These are phyloP conservation scores for Xanthoceras sorbifolium DNA, from an alignment of 345 rosid species.

Conservation along the genomic window DNA sequence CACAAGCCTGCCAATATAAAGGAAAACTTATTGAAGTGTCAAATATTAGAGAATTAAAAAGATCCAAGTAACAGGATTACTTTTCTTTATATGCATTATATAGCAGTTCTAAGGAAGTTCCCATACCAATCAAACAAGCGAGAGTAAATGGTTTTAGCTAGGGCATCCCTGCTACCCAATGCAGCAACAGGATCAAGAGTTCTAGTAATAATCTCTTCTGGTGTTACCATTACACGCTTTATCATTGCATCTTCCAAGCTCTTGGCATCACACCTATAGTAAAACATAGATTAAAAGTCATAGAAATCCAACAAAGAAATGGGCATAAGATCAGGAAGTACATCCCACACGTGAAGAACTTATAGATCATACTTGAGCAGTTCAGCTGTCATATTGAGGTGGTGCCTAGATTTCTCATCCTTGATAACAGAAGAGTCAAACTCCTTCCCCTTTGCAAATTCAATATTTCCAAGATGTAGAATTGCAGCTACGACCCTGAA, in stretches of 20 bases:
- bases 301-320: slow-evolving; percentile 26
- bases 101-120: slow-evolving; percentile 15
- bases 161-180: slow-evolving; percentile 88
- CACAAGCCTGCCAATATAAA: slow-evolving; percentile 76
- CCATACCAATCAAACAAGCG: slow-evolving; percentile 97
- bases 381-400: slow-evolving; percentile 81
- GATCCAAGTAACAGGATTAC: background rate
- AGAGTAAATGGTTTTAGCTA: slow-evolving; percentile 93
- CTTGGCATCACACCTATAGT: slow-evolving; percentile 76
- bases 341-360: slow-evolving; percentile 13
- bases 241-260: slow-evolving; percentile 94
- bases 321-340: slow-evolving; percentile 20
- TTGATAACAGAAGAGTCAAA: slow-evolving; percentile 88
- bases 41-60: background rate
- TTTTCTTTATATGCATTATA: background rate
- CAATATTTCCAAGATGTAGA: slow-evolving; percentile 91
- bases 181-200: slow-evolving; percentile 93
- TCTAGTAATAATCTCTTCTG: slow-evolving; percentile 97
- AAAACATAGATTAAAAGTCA: slow-evolving; percentile 21
- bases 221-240: slow-evolving; percentile 99
- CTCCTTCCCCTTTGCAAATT: slow-evolving; percentile 90
- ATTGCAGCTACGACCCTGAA: slow-evolving; percentile 96
- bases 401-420: slow-evolving; percentile 88
- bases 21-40: background rate
- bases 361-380: slow-evolving; percentile 67